A percentile compares a stretch with the other conserved stretches of the same genome.
Conservation (phyloP, 202 grass and related monocot genomes). For the Brachypodium distachyon region DNA sequence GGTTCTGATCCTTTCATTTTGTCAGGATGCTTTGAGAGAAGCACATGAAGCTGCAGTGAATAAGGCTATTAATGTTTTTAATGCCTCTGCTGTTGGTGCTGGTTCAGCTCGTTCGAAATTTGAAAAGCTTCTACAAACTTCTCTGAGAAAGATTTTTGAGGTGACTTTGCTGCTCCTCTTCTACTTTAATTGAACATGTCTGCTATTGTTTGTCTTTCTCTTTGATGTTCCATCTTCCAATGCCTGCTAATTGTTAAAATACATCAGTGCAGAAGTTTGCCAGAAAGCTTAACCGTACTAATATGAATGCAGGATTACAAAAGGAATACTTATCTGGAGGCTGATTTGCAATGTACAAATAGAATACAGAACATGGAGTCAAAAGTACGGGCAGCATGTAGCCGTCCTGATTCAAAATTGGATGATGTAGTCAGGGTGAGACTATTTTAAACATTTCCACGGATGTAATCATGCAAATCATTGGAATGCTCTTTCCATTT, state of each 20-base stretch:
- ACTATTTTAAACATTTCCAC: background rate
- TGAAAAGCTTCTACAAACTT: slow-evolving; percentile 79
- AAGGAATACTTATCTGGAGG: slow-evolving; percentile 79
- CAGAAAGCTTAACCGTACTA: background rate
- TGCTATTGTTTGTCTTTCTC: background rate
- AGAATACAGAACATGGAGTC: slow-evolving; percentile 71
- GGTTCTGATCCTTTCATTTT: background rate
- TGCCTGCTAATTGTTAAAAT: background rate
- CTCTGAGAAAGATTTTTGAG: slow-evolving; percentile 77
- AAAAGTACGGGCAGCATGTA: slow-evolving; percentile 66
- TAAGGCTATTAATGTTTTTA: slow-evolving; percentile 64
- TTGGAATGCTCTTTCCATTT: background rate
- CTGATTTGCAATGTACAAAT: slow-evolving; percentile 79
- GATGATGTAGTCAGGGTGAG: slow-evolving; percentile 71
- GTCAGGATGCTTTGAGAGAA: slow-evolving; percentile 66
- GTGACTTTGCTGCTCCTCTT: slow-evolving; percentile 15
- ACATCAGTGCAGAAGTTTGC: background rate
- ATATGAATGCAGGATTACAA: slow-evolving; percentile 67
- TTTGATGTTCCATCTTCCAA: background rate
- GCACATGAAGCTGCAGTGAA: slow-evolving; percentile 69
- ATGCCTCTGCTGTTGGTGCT: slow-evolving; percentile 61
- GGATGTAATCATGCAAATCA: background rate
- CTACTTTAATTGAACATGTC: background rate
- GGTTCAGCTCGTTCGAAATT: slow-evolving; percentile 72
- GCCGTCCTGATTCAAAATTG: slow-evolving; percentile 61